Percentiles rank a stretch among this genome's conserved stretches.
Evolutionary conservation across 1,284 basidiomycete species (phyloP).

Genomic region (Violaceomyces palustris): DNA sequence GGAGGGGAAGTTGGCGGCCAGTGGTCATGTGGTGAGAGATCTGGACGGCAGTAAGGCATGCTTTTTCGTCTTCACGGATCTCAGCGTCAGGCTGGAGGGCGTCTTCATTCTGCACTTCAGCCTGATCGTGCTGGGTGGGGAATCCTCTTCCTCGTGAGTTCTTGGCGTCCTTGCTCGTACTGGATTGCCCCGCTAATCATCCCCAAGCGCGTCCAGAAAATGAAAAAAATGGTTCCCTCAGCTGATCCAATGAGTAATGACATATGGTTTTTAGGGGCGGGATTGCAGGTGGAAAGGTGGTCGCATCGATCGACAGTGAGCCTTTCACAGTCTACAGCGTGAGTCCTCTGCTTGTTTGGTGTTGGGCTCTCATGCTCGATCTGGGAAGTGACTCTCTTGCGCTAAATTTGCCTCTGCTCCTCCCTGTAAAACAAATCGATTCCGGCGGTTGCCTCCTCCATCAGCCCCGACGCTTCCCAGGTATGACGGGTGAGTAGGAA

Average conservation of each 20-base stretch:
- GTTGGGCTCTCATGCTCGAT: too few relatives aligned
- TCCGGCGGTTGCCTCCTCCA: too few relatives aligned
- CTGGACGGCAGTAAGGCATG: slow-evolving; percentile 22
- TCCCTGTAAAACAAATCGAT: too few relatives aligned
- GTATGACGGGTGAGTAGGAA: slow-evolving; percentile 18
- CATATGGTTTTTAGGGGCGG: neutral
- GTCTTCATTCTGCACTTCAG: slow-evolving; percentile 21
- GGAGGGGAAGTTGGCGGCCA: slow-evolving; percentile 24
- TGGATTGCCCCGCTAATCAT: too few relatives aligned
- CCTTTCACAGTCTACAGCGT: slow-evolving; percentile 26
- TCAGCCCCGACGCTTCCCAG: slow-evolving; percentile 24
- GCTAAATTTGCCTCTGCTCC: too few relatives aligned
- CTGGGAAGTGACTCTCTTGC: too few relatives aligned
- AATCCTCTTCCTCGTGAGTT: neutral
- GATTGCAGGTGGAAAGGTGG: slow-evolving; percentile 8
- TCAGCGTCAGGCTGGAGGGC: slow-evolving; percentile 34
- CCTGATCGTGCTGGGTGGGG: slow-evolving; percentile 13
- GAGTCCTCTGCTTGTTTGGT: too few relatives aligned
- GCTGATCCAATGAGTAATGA: too few relatives aligned
- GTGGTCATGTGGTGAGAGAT: slow-evolving; percentile 25
- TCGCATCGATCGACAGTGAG: slow-evolving; percentile 13
- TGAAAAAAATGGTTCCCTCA: too few relatives aligned
- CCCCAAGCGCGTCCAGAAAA: too few relatives aligned
- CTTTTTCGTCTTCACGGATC: slow-evolving; percentile 36
- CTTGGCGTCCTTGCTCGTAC: too few relatives aligned